Percentiles rank a stretch among this genome's conserved stretches.
phyloP scores from a whole-genome alignment of 768 basidiomycete species.

The Ramaria rubella region DNA sequence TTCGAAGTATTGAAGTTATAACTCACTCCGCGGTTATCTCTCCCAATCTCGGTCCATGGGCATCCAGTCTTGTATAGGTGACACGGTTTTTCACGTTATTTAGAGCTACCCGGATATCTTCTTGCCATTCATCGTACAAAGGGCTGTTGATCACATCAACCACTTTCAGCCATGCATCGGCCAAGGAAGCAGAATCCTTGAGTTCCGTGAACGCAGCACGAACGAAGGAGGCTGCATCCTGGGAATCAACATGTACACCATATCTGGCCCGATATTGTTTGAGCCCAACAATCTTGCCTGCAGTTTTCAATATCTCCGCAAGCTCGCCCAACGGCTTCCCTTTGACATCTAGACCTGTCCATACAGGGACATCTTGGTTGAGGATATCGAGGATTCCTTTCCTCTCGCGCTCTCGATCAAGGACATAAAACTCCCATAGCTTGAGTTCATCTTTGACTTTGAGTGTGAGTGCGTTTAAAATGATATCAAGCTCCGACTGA shows the following conservation, averaged over 20 bases:
- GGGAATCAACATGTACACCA: slow-evolving; percentile 55
- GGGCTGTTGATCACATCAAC: slow-evolving; percentile 86
- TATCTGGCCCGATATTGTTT: slow-evolving; percentile 59
- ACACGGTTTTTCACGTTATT: slow-evolving; percentile 70
- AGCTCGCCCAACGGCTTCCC: slow-evolving; percentile 60
- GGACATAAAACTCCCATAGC: slow-evolving; percentile 92
- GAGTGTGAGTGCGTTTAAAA: slow-evolving; percentile 58
- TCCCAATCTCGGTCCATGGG: slow-evolving; percentile 77
- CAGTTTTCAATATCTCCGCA: slow-evolving; percentile 51
- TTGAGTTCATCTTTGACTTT: slow-evolving; percentile 53
- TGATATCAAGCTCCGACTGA: slow-evolving; percentile 56
- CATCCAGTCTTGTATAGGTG: slow-evolving; percentile 75
- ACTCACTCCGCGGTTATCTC: slow-evolving; percentile 69
- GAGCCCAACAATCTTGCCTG: slow-evolving; percentile 52
- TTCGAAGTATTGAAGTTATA: slow-evolving; percentile 5
- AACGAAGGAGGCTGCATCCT: slow-evolving; percentile 66
- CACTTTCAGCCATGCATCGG: slow-evolving; percentile 67
- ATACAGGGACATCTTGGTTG: slow-evolving; percentile 37
- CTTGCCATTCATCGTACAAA: slow-evolving; percentile 81
- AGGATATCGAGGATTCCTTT: slow-evolving; percentile 51
- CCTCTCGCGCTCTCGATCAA: slow-evolving; percentile 65
- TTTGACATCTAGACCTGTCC: slow-evolving; percentile 54
- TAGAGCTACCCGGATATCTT: slow-evolving; percentile 68
- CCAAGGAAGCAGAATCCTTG: slow-evolving; percentile 45
- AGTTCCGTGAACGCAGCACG: slow-evolving; percentile 56